These are phyloP conservation scores for Ceratobasidium theobromae DNA, from an alignment of 1,284 basidiomycete species.

Conservation along the genomic window DNA sequence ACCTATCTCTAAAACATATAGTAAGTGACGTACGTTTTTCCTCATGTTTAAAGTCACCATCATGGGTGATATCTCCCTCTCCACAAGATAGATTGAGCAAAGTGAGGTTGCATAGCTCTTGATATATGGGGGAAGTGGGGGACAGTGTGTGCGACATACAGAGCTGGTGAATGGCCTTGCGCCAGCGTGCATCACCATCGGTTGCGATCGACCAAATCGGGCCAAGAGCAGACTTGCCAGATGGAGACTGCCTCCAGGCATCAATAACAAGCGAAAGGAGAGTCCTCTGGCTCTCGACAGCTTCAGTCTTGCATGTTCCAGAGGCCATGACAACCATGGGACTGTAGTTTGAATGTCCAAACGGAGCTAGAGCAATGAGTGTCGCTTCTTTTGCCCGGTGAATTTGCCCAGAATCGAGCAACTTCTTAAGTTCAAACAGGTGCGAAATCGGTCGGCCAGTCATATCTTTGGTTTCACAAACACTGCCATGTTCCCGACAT, in stretches of 20 bases:
- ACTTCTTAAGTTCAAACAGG: neutral
- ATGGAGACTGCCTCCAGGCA: neutral
- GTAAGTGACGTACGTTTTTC: slow-evolving; percentile 6
- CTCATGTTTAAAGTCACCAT: slow-evolving; percentile 18
- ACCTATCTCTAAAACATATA: neutral
- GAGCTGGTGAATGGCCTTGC: neutral
- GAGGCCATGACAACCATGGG: neutral
- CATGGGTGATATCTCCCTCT: neutral
- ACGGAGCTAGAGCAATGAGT: neutral
- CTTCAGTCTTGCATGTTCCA: slow-evolving; percentile 15
- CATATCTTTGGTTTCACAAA: neutral
- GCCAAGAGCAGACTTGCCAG: neutral
- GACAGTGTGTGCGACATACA: neutral
- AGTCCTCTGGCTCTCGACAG: neutral
- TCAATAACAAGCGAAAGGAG: neutral
- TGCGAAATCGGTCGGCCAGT: neutral
- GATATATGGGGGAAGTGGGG: neutral
- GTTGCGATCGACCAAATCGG: slow-evolving; percentile 3
- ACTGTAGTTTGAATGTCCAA: slow-evolving; percentile 8
- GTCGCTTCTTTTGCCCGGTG: slow-evolving; percentile 8
- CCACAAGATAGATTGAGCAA: neutral
- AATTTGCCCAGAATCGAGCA: neutral
- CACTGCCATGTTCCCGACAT: neutral
- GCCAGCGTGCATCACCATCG: slow-evolving; percentile 3
- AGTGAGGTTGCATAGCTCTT: neutral